Evolutionary conservation across 1,284 basidiomycete genomes (phyloP).

Genomic region (Cutaneotrichosporon arboriforme): DNA sequence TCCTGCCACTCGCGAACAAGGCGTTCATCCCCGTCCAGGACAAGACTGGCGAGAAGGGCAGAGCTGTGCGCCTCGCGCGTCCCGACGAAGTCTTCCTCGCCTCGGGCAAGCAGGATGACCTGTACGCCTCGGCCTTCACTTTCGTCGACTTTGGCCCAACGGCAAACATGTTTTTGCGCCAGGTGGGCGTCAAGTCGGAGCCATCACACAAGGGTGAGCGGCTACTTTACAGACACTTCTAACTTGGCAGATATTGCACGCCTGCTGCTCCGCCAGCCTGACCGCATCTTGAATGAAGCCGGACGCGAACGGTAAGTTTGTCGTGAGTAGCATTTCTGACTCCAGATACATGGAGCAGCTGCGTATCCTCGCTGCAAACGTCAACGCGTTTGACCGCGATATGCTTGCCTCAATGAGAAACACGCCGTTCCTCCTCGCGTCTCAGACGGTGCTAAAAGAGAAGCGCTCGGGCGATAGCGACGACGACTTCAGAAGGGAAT

Average conservation of each 20-base stretch:
- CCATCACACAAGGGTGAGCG: conserved; percentile 54
- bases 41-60: conserved; percentile 3
- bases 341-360: conserved; percentile 73
- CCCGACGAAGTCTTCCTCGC: conserved; percentile 45
- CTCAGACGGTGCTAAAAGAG: conserved; percentile 54
- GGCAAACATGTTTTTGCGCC: conserved; percentile 77
- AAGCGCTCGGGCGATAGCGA: conserved; percentile 25
- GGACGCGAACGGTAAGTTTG: conserved; percentile 33
- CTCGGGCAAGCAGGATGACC: conserved; percentile 19
- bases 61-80: conserved; percentile 24
- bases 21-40: conserved; percentile 47
- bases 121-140: conserved; percentile 55
- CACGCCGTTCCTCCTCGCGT: conserved; percentile 67
- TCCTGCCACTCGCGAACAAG: conserved; percentile 36
- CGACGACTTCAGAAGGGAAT: conserved; percentile 24
- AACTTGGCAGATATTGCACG: conserved; percentile 33
- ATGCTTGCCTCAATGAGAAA: conserved; percentile 64
- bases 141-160: conserved; percentile 83
- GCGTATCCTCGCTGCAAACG: conserved; percentile 75
- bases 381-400: conserved; percentile 55
- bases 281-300: conserved; percentile 39
- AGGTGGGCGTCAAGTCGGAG: conserved; percentile 81
- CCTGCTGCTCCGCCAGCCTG: conserved; percentile 37
- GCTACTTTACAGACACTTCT: not conserved
- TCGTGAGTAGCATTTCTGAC: conserved; percentile 23